These are phyloP conservation scores for Scedosporium apiospermum DNA, from an alignment of 2,329 filamentous ascomycete species.

Conservation along the genomic window DNA sequence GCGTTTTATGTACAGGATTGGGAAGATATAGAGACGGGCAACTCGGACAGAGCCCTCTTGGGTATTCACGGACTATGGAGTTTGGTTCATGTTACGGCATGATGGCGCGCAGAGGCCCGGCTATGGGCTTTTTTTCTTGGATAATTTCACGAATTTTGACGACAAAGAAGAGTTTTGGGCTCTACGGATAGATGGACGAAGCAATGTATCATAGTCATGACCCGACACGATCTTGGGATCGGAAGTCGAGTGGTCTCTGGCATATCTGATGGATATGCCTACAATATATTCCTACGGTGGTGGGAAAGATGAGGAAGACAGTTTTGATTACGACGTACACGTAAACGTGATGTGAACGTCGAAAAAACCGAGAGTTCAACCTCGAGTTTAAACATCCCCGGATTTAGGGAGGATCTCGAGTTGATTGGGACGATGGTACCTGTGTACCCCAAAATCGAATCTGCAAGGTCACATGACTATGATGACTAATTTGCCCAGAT, in stretches of 20 bases:
- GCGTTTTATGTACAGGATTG: background rate
- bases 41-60: background rate
- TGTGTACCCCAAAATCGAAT: too few species aligned
- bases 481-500: too few species aligned
- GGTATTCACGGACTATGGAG: background rate
- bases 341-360: too few species aligned
- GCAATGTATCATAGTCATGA: background rate
- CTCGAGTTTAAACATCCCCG: too few species aligned
- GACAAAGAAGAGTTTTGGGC: background rate
- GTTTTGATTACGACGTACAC: too few species aligned
- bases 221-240: background rate
- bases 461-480: too few species aligned
- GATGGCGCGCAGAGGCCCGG: background rate
- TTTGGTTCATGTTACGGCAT: background rate
- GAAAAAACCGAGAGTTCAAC: too few species aligned
- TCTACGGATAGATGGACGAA: background rate
- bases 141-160: too few species aligned
- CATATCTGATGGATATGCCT: background rate
- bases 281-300: background rate
- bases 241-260: background rate
- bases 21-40: background rate
- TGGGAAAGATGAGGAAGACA: background rate
- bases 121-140: too few species aligned
- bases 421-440: too few species aligned
- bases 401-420: too few species aligned